These are phyloP conservation scores for Melianthus villosus DNA, from an alignment of 441 rosid species.

Conservation along the genomic window DNA sequence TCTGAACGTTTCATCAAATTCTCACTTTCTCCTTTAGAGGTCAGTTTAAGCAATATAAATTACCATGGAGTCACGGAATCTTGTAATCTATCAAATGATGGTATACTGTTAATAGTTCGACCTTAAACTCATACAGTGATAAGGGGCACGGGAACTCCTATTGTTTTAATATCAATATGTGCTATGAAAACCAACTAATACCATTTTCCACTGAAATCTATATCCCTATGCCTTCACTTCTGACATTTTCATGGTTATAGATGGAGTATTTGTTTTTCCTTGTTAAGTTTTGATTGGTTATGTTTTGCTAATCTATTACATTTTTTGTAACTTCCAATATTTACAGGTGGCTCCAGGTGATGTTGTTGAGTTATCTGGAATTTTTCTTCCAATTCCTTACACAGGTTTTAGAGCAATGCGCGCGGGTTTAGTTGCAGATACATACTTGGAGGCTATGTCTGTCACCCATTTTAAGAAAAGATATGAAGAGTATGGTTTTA, in stretches of 20 bases:
- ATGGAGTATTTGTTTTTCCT: not conserved
- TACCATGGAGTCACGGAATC: too few species aligned
- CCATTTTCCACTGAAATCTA: too few species aligned
- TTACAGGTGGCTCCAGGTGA: conserved; percentile 86
- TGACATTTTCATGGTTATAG: too few species aligned
- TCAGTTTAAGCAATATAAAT: too few species aligned
- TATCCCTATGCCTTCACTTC: too few species aligned
- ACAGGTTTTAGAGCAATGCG: conserved; percentile 87
- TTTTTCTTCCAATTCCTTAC: conserved; percentile 95
- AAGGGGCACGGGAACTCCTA: too few species aligned
- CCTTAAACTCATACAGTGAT: too few species aligned
- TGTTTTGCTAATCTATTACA: not conserved
- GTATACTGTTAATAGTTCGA: too few species aligned
- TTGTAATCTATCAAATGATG: too few species aligned
- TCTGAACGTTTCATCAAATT: not conserved
- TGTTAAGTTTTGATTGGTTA: not conserved
- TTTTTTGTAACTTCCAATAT: not conserved
- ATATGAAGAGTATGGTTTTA: conserved; percentile 99
- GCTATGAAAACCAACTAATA: too few species aligned
- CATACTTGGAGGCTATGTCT: conserved; percentile 85
- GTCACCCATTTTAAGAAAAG: conserved; percentile 86
- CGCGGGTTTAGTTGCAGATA: conserved; percentile 97
- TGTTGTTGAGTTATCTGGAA: conserved; percentile 89
- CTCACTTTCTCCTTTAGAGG: not conserved
- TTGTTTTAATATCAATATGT: too few species aligned